Conservation (phyloP, 208 protist species). For the Trypanosoma cruzi region DNA sequence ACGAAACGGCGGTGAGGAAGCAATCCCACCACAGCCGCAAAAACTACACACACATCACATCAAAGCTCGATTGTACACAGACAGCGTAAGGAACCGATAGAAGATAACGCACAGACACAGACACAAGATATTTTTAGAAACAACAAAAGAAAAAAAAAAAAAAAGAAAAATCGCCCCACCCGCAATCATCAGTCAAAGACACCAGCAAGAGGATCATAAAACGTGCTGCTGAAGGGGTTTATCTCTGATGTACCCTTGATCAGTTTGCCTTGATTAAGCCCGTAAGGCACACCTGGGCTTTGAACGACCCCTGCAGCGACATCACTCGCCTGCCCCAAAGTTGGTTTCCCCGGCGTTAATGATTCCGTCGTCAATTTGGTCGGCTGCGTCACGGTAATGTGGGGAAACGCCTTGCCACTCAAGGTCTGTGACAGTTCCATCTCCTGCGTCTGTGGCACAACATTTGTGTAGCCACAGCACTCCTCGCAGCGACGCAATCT, state of each 20-base stretch:
- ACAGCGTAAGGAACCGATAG: not conserved
- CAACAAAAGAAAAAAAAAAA: slow-evolving; percentile 1
- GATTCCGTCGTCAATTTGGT: not conserved
- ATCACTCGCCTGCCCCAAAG: not conserved
- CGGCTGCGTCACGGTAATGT: not conserved
- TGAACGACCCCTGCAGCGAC: not conserved
- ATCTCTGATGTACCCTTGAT: not conserved
- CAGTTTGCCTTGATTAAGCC: not conserved
- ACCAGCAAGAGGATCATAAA: not conserved
- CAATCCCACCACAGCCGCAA: not conserved
- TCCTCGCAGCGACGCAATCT: slow-evolving; percentile 7
- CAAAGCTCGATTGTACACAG: too few relatives aligned
- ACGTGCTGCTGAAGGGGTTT: not conserved
- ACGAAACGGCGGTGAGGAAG: too few relatives aligned
- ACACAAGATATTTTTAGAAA: not conserved
- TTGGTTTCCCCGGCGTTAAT: not conserved
- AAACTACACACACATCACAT: not conserved
- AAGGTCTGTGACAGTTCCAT: not conserved
- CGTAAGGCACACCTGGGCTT: not conserved
- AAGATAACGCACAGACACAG: not conserved
- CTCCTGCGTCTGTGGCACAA: not conserved
- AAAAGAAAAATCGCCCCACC: not conserved
- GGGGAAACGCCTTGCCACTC: not conserved
- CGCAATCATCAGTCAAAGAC: not conserved
- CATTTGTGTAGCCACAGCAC: not conserved